phyloP scores from a whole-genome alignment of 116 monocot genomes.

The Zostera marina region DNA sequence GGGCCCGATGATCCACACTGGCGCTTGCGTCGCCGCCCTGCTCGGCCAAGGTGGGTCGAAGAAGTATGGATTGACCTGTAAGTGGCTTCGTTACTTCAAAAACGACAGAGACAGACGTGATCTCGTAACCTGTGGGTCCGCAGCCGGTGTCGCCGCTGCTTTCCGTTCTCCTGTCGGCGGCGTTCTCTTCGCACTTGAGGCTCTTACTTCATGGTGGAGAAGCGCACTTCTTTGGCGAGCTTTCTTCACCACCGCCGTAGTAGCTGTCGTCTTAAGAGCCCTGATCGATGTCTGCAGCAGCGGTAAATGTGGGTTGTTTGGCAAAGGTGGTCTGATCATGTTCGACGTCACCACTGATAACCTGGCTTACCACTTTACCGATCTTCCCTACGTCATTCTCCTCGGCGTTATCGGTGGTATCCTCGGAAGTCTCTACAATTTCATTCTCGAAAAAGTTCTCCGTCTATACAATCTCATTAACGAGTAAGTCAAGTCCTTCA shows the following conservation, averaged over 20 bases:
- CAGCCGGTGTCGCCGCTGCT: constrained; percentile 74
- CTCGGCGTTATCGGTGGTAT: constrained; percentile 77
- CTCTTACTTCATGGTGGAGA: constrained; percentile 90
- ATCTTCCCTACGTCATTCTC: constrained; percentile 62
- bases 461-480: constrained; percentile 54
- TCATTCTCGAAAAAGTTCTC: constrained; percentile 51
- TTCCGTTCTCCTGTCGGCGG: constrained; percentile 94
- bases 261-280: constrained; percentile 60
- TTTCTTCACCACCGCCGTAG: constrained; percentile 88
- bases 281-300: constrained; percentile 66
- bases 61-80: constrained; percentile 55
- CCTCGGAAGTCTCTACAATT: constrained; percentile 75
- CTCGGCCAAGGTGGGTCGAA: constrained; percentile 67
- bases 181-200: constrained; percentile 83
- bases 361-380: constrained; percentile 42
- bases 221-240: constrained; percentile 80
- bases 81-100: constrained; percentile 71
- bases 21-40: constrained; percentile 68
- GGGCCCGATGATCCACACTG: constrained; percentile 81
- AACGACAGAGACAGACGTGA: constrained; percentile 84
- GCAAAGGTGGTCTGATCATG: constrained; percentile 92
- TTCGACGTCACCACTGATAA: constrained; percentile 66
- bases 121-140: constrained; percentile 71
- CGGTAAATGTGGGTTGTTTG: constrained; percentile 85
- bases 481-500: constrained; percentile 38